These are phyloP conservation scores for Globisporangium echinulatum DNA, from an alignment of 352 stramenopile species.

Conservation along the genomic window DNA sequence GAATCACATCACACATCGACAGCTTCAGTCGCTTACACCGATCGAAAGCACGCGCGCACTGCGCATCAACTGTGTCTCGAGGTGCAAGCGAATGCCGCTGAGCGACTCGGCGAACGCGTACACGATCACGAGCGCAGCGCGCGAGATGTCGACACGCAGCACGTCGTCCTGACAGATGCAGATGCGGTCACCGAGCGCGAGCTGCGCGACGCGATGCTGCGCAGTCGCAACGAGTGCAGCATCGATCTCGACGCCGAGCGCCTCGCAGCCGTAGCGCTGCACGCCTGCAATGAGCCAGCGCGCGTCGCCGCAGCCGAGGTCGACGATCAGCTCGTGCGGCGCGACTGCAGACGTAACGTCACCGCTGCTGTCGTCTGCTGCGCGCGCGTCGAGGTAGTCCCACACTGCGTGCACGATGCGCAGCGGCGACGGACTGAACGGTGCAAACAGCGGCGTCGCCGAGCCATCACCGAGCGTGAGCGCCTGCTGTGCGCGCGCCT, in stretches of 20 bases:
- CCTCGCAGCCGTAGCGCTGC: constrained; percentile 45
- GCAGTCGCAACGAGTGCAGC: constrained; percentile 36
- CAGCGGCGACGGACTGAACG: constrained; percentile 63
- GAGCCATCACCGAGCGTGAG: constrained; percentile 25
- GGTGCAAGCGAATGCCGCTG: constrained; percentile 40
- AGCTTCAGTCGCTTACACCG: constrained; percentile 34
- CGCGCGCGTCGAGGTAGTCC: constrained; percentile 24
- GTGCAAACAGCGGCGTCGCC: constrained; percentile 45
- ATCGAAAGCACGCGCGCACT: constrained; percentile 65
- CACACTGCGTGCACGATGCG: constrained; percentile 60
- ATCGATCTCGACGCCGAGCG: constrained; percentile 71
- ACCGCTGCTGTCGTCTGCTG: neutral
- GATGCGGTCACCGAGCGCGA: constrained; percentile 33
- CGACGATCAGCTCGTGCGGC: constrained; percentile 54
- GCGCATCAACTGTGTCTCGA: constrained; percentile 30
- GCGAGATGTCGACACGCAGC: constrained; percentile 38
- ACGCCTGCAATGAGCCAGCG: constrained; percentile 72
- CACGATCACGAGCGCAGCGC: constrained; percentile 65
- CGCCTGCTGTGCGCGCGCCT: constrained; percentile 32
- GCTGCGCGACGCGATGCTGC: constrained; percentile 12
- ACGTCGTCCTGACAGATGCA: constrained; percentile 50
- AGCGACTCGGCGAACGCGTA: constrained; percentile 84
- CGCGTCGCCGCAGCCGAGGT: constrained; percentile 76
- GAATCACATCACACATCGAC: neutral
- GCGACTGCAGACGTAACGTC: constrained; percentile 10